phyloP scores from a whole-genome alignment of 2,329 filamentous ascomycete species.

The Diplodia seriata region DNA sequence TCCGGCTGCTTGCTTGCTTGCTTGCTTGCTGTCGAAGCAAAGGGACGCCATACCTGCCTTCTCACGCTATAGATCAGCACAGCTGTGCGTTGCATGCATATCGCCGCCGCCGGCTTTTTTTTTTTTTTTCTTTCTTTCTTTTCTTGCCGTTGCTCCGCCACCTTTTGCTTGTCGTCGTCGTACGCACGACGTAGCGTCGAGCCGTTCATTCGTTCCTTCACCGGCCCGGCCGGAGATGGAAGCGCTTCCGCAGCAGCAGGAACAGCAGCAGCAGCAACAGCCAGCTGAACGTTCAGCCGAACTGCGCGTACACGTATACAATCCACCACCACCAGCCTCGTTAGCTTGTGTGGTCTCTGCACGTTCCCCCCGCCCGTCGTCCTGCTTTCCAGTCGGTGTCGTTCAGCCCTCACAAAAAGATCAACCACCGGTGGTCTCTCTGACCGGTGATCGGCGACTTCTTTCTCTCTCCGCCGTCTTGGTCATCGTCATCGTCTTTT shows the following conservation, averaged over 20 bases:
- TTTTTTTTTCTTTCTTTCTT: background rate
- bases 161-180: background rate
- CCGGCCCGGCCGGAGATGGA: no score
- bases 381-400: background rate
- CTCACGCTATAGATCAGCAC: background rate
- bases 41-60: background rate
- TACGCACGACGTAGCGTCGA: background rate
- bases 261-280: no score
- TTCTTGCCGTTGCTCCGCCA: background rate
- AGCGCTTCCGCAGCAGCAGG: no score
- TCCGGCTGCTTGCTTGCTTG: background rate
- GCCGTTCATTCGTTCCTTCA: no score
- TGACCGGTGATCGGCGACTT: slow-evolving; percentile 19
- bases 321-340: no score
- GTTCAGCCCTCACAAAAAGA: background rate
- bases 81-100: no score
- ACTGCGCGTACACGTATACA: no score
- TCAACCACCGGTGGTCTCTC: no score
- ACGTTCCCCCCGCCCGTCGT: no score
- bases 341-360: no score
- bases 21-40: no score
- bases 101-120: background rate
- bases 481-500: background rate
- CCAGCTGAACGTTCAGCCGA: no score
- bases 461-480: background rate